Evolutionary conservation across 179 eudicot genomes (phyloP), one percentile per base, ranked within the genome.

Genomic region (Pouteria campechiana): DNA sequence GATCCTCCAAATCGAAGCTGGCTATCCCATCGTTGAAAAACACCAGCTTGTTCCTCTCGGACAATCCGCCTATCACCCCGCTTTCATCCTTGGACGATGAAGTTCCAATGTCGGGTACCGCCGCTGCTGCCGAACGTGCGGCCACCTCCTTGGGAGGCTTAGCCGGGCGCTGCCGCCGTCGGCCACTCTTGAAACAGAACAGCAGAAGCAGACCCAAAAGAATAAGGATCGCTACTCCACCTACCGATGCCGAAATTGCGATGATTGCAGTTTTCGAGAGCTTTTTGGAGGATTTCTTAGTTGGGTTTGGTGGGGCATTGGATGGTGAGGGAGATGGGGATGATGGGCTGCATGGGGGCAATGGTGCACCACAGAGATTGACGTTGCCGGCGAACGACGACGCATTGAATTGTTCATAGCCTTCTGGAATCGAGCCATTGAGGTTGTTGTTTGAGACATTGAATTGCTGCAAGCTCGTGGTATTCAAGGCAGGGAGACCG

Each of bases 1-100:
- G 29, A 23, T 57, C 63, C 30, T 57, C 63, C 30, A 57, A 47
- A 48, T 57, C 63, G 30, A 57, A 57, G 3, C 48, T 48, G 21
- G 30, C 34, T 3, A 35, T 25, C 15, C 42, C 20, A 10, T 40
- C 40, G 21, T 55, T 37, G n/a, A 57, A 57, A 31, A 57, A 57
- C 21, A 41, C 37, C 37, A 57, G 31, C 42, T 57, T 57, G 44
- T 57, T 57, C n/a, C 50, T 55, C 2, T 55, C 55, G 2, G 63
- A 41, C 14, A 57, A 35, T 3, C 44, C 28, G n/a, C 21, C 42
- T 18, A 32, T 40, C 38, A 21, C 25, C 6, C 9, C 28, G 5
- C 12, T 4, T 1, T 37, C 50, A 11, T 34, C 55, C 7, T 17
- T 16, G 1, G 46, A 14, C 7, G 61, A 39, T 1, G 46, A 12